Conservation (phyloP, 176 grass and related monocot species). For the Oryza australiensis region DNA sequence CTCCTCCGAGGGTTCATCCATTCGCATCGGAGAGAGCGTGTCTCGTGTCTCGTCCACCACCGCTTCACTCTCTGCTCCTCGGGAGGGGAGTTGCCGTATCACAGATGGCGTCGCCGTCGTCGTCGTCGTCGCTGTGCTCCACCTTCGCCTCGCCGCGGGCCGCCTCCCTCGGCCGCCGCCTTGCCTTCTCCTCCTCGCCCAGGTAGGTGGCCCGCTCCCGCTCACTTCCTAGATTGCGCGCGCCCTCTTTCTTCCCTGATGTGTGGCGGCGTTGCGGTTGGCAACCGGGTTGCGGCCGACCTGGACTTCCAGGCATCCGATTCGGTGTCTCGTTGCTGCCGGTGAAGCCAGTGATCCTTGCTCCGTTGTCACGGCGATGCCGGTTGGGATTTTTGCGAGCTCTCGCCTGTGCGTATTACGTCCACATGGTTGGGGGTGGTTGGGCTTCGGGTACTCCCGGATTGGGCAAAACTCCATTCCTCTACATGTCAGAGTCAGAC, state of each 20-base stretch:
- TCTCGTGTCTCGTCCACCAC: too few species aligned
- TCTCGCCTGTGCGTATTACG: background rate
- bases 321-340: background rate
- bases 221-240: too few species aligned
- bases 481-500: background rate
- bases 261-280: background rate
- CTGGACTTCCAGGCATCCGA: background rate
- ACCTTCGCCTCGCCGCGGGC: constrained; percentile 46
- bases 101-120: constrained; percentile 55
- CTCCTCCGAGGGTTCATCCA: too few species aligned
- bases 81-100: background rate
- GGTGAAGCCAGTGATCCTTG: background rate
- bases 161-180: constrained; percentile 34
- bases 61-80: background rate
- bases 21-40: too few species aligned
- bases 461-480: background rate
- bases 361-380: too few species aligned
- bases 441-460: background rate
- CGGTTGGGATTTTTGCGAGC: background rate
- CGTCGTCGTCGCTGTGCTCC: constrained; percentile 49
- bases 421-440: background rate
- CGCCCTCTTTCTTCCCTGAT: background rate
- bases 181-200: constrained; percentile 28
- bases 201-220: constrained; percentile 25
- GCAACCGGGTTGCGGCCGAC: too few species aligned